These are phyloP conservation scores for Colletotrichum euphorbiae DNA, from an alignment of 2,329 filamentous ascomycete genomes.

Conservation along the genomic window DNA sequence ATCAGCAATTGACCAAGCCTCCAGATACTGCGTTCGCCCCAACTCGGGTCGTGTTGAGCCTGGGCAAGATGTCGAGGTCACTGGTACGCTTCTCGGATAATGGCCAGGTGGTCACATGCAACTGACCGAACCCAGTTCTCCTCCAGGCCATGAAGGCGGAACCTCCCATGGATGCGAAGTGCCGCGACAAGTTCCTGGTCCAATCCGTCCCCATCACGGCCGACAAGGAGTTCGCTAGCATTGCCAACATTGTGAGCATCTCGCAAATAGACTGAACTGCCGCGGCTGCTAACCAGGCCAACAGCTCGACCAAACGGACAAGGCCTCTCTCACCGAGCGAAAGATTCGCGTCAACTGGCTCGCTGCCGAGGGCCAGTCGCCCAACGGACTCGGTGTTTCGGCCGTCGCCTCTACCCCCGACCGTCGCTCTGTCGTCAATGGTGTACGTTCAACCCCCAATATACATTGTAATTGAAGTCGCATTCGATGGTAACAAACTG, in stretches of 20 bases:
- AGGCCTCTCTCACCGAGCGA: constrained; percentile 85
- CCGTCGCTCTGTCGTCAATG: constrained; percentile 54
- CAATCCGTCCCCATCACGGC: constrained; percentile 87
- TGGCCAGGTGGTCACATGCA: constrained; percentile 41
- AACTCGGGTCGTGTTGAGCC: constrained; percentile 97
- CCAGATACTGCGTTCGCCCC: constrained; percentile 94
- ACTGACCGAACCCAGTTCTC: constrained; percentile 71
- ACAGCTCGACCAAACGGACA: constrained; percentile 84
- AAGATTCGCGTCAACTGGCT: constrained; percentile 96
- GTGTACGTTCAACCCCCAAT: constrained; percentile 33
- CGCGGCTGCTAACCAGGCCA: constrained; percentile 29
- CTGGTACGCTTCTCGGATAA: constrained; percentile 69
- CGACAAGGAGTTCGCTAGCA: constrained; percentile 85
- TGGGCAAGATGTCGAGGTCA: constrained; percentile 89
- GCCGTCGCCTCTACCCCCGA: constrained; percentile 53
- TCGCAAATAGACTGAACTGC: neutral
- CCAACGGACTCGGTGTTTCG: constrained; percentile 41
- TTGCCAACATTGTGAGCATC: constrained; percentile 58
- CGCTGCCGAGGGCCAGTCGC: constrained; percentile 63
- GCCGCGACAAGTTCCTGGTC: constrained; percentile 97
- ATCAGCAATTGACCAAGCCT: constrained; percentile 43
- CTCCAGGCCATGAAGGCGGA: constrained; percentile 99
- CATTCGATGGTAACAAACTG: constrained; percentile 41
- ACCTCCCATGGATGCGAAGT: constrained; percentile 85
- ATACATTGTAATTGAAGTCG: neutral